Base-by-base conservation (phyloP, 345 rosid species). In the Anacardium occidentale region DNA sequence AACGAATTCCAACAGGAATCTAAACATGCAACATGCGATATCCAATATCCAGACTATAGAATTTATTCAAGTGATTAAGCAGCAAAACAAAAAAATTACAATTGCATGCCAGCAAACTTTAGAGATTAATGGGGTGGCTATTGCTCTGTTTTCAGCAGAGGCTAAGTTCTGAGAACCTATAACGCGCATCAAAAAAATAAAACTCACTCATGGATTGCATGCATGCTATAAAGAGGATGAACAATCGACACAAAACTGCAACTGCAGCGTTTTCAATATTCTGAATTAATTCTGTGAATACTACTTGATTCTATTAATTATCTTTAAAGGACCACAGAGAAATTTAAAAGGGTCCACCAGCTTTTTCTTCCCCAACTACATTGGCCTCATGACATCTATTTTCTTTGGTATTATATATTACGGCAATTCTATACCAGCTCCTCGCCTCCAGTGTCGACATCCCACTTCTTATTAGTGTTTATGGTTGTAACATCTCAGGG, bases 321-420 rank as follows among this genome's bases (percentile, higher is more conserved):
- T 66, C 72, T 25, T 71, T 61, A 10, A 25, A 51, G 79, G 79
- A 62, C 53, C 47, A 47, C 64, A 56, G 40, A 26, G 37, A 7
- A 34, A 34, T 34, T 34, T 25, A 10, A 57, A 57, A n/a, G 51
- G 72, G 61, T 61, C 83, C 72, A 61, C 75, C 0, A 14, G 32
- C 62, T 50, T 62, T 68, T 20, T 26, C 15, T 12, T 48, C 17
- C 56, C 72, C 37, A 65, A 40, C 53, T 13, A 62, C 53, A 68
- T 61, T 68, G 42, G 37, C 20, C 54, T 45, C 7, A 22, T 13
- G 29, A 14, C 52, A 54, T 55, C 64, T 12, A 64, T 60, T 34
- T 50, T 42, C 59, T 18, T 51, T 52, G 25, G 50, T 65, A 42
- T 15, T 64, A 20, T 34, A 34, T 34, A 34, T 34, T 37, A 37